phyloP scores from a whole-genome alignment of 1,139 yeast genomes.

The Saccharomyces pastorianus region DNA sequence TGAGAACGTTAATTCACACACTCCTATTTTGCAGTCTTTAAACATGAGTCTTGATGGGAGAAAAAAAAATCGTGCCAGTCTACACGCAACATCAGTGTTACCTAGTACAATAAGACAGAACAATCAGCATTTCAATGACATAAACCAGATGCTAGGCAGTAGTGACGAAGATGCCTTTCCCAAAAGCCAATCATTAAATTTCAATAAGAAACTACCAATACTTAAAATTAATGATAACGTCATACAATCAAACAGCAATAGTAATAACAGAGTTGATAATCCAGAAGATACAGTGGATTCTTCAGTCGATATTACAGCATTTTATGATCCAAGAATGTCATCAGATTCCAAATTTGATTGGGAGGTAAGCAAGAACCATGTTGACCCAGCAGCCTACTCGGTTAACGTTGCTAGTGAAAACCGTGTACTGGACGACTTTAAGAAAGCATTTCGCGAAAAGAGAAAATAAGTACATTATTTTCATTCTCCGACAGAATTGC shows the following conservation, averaged over 20 bases:
- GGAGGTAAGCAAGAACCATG: slow-evolving; percentile 1
- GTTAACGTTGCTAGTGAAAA: slow-evolving; percentile 14
- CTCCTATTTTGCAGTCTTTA: slow-evolving; percentile 14
- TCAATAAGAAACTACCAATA: slow-evolving; percentile 5
- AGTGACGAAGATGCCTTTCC: slow-evolving; percentile 3
- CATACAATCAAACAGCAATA: slow-evolving; percentile 1
- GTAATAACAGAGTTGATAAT: slow-evolving; percentile 8
- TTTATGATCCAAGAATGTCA: slow-evolving; percentile 20
- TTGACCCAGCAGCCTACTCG: slow-evolving; percentile 7
- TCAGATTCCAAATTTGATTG: slow-evolving; percentile 11
- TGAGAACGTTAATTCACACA: slow-evolving; percentile 18
- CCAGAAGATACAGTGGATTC: slow-evolving; percentile 11
- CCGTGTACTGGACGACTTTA: slow-evolving; percentile 16
- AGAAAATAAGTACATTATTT: not conserved
- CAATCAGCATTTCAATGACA: slow-evolving; percentile 12
- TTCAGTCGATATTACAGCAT: slow-evolving; percentile 20
- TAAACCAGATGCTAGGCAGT: slow-evolving; percentile 12
- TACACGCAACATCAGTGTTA: slow-evolving; percentile 9
- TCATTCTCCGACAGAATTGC: not conserved
- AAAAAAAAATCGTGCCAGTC: slow-evolving; percentile 6
- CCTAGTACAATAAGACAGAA: slow-evolving; percentile 31
- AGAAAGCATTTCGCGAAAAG: slow-evolving; percentile 9
- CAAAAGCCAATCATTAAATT: slow-evolving; percentile 1
- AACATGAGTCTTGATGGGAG: slow-evolving; percentile 7
- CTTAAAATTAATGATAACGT: slow-evolving; percentile 14